Conservation (phyloP, 1,284 basidiomycete species). For the Leccinum ponderosum region DNA sequence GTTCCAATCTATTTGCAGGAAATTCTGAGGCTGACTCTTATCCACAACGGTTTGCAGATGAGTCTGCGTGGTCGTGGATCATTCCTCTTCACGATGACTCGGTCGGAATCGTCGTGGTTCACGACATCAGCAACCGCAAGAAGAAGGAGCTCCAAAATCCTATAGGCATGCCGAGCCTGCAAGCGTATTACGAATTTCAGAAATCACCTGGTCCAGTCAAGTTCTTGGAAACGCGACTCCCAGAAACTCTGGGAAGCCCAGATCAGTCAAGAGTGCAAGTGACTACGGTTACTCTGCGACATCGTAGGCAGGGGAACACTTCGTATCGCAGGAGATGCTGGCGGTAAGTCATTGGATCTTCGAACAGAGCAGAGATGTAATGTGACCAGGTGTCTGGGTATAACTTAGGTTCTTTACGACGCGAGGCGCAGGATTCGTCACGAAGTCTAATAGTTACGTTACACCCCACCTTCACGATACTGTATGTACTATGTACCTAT, state of each 20-base stretch:
- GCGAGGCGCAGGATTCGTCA: no score
- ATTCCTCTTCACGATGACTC: slow-evolving; percentile 24
- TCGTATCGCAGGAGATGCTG: slow-evolving; percentile 46
- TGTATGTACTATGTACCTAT: no score
- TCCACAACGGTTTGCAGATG: slow-evolving; percentile 29
- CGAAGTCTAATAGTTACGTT: no score
- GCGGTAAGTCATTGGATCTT: slow-evolving; percentile 27
- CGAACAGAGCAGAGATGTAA: no score
- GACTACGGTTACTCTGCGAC: slow-evolving; percentile 49
- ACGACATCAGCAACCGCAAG: slow-evolving; percentile 37
- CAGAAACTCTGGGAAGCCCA: slow-evolving; percentile 1
- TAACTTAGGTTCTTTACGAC: no score
- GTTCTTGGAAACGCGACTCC: slow-evolving; percentile 35
- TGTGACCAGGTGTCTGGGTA: no score
- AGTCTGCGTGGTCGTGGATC: no score
- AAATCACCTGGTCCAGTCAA: slow-evolving; percentile 37
- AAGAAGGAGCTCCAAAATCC: slow-evolving; percentile 20
- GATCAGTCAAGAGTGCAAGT: slow-evolving; percentile 25
- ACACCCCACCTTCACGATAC: no score
- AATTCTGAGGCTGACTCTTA: background rate
- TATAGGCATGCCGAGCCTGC: slow-evolving; percentile 18
- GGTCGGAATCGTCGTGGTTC: slow-evolving; percentile 49
- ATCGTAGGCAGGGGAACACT: slow-evolving; percentile 31
- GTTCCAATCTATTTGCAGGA: slow-evolving; percentile 4
- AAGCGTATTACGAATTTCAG: slow-evolving; percentile 41